Conservation (phyloP, 2,329 filamentous ascomycete genomes). For the Penicillium vulpinum region DNA sequence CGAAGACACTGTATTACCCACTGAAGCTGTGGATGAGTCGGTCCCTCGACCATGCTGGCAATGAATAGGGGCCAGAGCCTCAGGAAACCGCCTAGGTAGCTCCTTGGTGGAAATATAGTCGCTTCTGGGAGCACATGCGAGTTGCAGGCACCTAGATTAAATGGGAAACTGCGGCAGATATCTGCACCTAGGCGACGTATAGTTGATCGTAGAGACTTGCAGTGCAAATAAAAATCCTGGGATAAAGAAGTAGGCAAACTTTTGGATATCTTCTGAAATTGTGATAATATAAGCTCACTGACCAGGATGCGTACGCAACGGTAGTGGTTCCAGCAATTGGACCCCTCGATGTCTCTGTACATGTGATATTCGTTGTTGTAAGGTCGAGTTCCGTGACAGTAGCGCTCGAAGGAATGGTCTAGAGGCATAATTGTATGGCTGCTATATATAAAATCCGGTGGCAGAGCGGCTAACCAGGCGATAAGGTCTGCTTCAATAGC, state of each 20-base stretch:
- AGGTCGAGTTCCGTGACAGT: background rate
- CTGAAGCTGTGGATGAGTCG: background rate
- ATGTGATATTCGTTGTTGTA: background rate
- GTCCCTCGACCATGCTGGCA: background rate
- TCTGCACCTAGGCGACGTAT: background rate
- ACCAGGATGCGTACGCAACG: background rate
- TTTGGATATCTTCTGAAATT: background rate
- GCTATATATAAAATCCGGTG: background rate
- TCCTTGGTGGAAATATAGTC: background rate
- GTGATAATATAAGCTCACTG: background rate
- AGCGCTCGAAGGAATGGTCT: background rate
- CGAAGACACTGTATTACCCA: background rate
- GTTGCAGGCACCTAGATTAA: background rate
- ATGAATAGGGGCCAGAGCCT: background rate
- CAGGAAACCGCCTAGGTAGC: background rate
- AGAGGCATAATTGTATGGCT: background rate
- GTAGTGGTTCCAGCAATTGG: background rate
- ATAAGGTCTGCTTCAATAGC: background rate
- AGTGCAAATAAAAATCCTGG: background rate
- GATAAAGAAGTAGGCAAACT: background rate
- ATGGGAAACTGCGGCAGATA: background rate
- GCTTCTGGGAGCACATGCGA: background rate
- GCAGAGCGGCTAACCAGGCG: background rate
- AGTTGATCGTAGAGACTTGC: background rate
- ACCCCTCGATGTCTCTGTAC: background rate